These are phyloP conservation scores for Scedosporium apiospermum DNA, from an alignment of 2,329 filamentous ascomycete species.

Conservation along the genomic window DNA sequence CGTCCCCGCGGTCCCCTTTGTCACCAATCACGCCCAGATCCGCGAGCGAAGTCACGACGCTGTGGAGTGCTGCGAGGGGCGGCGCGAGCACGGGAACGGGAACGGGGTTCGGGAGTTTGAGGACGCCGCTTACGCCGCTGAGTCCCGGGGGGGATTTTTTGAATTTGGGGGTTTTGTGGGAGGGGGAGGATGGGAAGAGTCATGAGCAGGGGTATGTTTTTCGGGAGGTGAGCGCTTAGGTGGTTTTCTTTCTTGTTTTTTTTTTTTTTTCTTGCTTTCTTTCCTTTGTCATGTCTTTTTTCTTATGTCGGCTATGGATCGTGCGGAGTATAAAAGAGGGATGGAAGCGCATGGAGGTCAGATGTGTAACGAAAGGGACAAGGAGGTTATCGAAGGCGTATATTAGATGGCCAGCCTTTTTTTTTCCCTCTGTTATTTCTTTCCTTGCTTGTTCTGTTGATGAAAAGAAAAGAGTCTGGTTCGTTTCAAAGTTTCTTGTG, in stretches of 20 bases:
- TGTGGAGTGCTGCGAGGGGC: neutral
- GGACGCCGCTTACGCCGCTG: conserved; percentile 3
- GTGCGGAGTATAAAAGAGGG: neutral
- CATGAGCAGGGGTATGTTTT: neutral
- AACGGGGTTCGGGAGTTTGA: neutral
- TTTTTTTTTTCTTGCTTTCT: neutral
- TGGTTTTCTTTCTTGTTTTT: neutral
- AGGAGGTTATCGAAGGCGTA: neutral
- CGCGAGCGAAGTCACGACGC: neutral
- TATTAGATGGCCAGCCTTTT: neutral
- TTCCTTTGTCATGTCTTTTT: neutral
- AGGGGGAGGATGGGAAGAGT: neutral
- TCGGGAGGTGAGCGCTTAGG: neutral
- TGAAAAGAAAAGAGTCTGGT: too few species aligned
- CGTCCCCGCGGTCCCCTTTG: neutral
- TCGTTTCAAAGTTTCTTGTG: too few species aligned
- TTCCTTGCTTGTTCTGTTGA: neutral
- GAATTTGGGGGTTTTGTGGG: neutral
- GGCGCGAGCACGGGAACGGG: neutral
- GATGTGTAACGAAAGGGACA: too few species aligned
- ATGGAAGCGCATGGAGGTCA: too few species aligned
- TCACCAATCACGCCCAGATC: neutral
- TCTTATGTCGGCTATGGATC: neutral
- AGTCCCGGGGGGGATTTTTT: neutral
- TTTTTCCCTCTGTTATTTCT: neutral